phyloP scores from a whole-genome alignment of 2,329 filamentous ascomycete species.

The Phaeoacremonium minimum region DNA sequence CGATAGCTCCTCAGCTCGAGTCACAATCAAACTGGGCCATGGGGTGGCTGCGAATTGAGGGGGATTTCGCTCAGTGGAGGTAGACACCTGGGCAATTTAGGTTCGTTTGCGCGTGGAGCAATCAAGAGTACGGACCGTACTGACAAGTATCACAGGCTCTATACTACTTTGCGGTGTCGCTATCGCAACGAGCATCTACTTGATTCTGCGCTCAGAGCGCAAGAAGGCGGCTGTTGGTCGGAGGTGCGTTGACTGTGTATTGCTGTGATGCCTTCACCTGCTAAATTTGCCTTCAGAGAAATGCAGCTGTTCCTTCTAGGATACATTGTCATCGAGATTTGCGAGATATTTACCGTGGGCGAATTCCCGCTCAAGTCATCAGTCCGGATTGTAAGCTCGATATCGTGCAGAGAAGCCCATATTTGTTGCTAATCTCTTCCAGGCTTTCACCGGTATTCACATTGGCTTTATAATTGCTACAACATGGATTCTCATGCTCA shows the following conservation, averaged over 20 bases:
- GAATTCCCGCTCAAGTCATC: conserved; percentile 71
- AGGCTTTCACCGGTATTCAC: conserved; percentile 88
- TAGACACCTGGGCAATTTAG: conserved; percentile 74
- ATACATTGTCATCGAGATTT: conserved; percentile 85
- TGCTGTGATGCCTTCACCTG: not conserved
- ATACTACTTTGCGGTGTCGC: conserved; percentile 79
- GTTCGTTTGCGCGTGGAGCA: conserved; percentile 40
- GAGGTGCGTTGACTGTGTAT: conserved; percentile 61
- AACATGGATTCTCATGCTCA: conserved; percentile 86
- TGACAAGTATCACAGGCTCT: conserved; percentile 56
- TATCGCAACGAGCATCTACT: conserved; percentile 60
- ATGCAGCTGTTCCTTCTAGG: conserved; percentile 91
- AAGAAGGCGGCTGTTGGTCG: conserved; percentile 93
- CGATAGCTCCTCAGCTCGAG: conserved; percentile 58
- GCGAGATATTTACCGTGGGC: conserved; percentile 94
- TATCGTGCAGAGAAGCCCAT: not conserved
- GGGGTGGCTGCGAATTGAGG: conserved; percentile 68
- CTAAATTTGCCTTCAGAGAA: conserved; percentile 56
- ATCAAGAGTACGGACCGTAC: not conserved
- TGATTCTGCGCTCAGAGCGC: conserved; percentile 77
- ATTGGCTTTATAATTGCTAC: conserved; percentile 86
- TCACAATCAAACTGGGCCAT: conserved; percentile 54
- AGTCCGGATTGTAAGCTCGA: conserved; percentile 70
- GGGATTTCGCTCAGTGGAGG: conserved; percentile 69
- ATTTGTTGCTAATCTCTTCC: conserved; percentile 1